A percentile compares a stretch with the other conserved stretches of the same genome.
Conservation (phyloP, 441 rosid genomes). For the Sinapis alba region DNA sequence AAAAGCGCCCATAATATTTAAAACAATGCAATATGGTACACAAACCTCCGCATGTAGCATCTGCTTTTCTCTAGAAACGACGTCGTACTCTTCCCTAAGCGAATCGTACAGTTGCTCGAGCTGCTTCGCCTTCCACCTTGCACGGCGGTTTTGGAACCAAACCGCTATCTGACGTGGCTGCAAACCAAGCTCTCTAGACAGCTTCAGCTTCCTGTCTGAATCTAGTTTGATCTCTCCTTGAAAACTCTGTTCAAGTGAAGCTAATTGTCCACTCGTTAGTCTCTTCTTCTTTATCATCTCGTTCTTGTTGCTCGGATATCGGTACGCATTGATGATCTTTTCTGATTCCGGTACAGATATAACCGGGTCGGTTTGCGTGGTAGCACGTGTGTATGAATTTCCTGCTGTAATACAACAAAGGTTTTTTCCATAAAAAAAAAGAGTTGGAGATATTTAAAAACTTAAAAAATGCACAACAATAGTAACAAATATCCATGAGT, state of each 20-base stretch:
- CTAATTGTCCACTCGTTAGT: conserved; percentile 71
- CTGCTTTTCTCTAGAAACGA: conserved; percentile 69
- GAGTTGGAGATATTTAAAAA: neutral
- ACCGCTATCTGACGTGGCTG: conserved; percentile 96
- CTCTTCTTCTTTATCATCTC: conserved; percentile 72
- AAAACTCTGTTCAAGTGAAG: conserved; percentile 75
- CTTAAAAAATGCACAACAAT: neutral
- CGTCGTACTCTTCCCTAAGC: conserved; percentile 69
- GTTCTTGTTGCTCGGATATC: conserved; percentile 23
- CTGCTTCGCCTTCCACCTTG: conserved; percentile 91
- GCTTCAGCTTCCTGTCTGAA: conserved; percentile 82
- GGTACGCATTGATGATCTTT: conserved; percentile 14
- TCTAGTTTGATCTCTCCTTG: conserved; percentile 92
- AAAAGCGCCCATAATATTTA: neutral
- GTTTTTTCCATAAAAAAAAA: neutral
- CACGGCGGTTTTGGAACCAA: conserved; percentile 96
- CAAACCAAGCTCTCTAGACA: conserved; percentile 81
- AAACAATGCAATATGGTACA: neutral
- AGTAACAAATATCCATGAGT: neutral
- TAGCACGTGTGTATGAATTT: conserved; percentile 7
- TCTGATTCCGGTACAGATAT: conserved; percentile 36
- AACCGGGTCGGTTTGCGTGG: conserved; percentile 34
- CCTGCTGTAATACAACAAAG: conserved; percentile 1
- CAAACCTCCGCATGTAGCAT: conserved; percentile 85
- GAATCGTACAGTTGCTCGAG: conserved; percentile 78